Evolutionary conservation across 306 rosid species (phyloP).

Genomic region (Vicia sativa): DNA sequence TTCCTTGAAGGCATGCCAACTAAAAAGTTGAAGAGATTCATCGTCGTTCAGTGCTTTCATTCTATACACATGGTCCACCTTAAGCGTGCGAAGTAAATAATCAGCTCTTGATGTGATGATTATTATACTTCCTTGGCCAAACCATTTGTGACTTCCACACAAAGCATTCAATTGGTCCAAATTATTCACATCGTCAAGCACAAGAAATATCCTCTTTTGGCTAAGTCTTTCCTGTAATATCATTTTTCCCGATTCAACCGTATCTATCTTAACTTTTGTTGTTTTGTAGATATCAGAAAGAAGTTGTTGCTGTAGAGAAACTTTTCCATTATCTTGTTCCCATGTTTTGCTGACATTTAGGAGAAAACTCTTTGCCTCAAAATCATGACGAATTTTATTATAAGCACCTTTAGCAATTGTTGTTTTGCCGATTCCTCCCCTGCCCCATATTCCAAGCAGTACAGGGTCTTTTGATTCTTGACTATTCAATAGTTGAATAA

Average conservation of each 20-base stretch:
- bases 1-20: constrained; percentile 16
- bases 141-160: not conserved
- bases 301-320: not conserved
- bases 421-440: not conserved
- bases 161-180: constrained; percentile 1
- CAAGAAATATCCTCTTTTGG: not conserved
- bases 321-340: constrained; percentile 1
- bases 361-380: constrained; percentile 5
- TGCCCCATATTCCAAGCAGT: not conserved
- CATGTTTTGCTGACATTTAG: not conserved
- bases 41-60: too few relatives aligned
- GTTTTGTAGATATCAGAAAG: constrained; percentile 7
- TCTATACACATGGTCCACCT: too few relatives aligned
- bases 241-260: not conserved
- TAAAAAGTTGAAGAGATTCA: constrained; percentile 11
- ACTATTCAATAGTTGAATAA: not conserved
- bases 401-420: not conserved
- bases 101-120: constrained; percentile 9
- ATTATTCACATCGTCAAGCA: not conserved
- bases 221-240: not conserved
- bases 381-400: not conserved
- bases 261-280: not conserved
- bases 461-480: not conserved
- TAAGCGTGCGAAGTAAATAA: too few relatives aligned
- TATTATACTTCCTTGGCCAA: constrained; percentile 17